A percentile compares a stretch with the other conserved stretches of the same genome.
phyloP scores from a whole-genome alignment of 139 green algal species.

The Microglena sp. region DNA sequence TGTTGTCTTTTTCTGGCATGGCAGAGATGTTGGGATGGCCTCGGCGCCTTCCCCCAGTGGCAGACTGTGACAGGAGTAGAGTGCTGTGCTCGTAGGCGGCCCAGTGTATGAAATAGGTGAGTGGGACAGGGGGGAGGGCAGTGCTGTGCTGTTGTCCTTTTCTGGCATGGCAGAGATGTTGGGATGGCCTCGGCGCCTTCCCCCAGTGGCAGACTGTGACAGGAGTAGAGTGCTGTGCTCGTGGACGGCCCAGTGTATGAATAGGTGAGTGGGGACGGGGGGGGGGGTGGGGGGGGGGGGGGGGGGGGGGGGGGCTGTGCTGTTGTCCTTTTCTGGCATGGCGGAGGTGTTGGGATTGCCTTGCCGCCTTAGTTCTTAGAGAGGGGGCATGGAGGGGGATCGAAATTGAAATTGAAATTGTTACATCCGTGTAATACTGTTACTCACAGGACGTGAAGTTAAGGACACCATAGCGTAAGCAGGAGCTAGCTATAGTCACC shows the following conservation, averaged over 20 bases:
- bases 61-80: conserved; percentile 46
- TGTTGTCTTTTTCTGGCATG: conserved; percentile 77
- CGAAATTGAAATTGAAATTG: too few relatives aligned
- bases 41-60: conserved; percentile 59
- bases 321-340: too few relatives aligned
- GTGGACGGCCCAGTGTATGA: conserved; percentile 39
- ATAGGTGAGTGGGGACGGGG: neutral
- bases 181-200: conserved; percentile 52
- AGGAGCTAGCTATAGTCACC: too few relatives aligned
- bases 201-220: conserved; percentile 68
- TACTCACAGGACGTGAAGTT: too few relatives aligned
- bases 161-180: conserved; percentile 74
- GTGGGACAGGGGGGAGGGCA: neutral
- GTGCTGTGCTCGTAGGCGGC: conserved; percentile 66
- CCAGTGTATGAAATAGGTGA: conserved; percentile 41
- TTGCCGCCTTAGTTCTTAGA: too few relatives aligned
- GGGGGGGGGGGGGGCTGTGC: neutral
- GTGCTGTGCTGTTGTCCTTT: conserved; percentile 72
- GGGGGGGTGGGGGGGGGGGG: too few relatives aligned
- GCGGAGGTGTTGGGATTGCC: too few relatives aligned
- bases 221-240: conserved; percentile 50
- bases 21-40: conserved; percentile 67
- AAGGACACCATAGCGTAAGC: too few relatives aligned
- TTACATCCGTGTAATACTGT: too few relatives aligned
- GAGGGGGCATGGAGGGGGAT: too few relatives aligned